Evolutionary conservation across 2,329 filamentous ascomycete genomes (phyloP).

Genomic region (Ophiostoma quercus): DNA sequence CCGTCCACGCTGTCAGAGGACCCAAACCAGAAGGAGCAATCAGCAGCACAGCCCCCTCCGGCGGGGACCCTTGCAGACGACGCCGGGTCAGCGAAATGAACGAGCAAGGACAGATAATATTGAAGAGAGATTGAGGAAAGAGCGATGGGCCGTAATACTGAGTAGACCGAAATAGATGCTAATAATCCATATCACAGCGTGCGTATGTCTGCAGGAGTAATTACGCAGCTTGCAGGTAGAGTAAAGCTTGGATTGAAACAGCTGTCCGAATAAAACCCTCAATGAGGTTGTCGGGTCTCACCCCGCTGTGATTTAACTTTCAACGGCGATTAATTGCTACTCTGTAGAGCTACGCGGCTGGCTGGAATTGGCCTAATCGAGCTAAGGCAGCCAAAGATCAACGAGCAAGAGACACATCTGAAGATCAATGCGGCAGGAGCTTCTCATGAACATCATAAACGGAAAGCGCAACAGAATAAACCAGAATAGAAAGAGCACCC

Average conservation of each 20-base stretch:
- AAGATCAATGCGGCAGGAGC: background rate
- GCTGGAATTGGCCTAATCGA: no score
- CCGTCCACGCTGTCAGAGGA: background rate
- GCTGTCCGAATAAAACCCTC: slow-evolving; percentile 10
- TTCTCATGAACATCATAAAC: background rate
- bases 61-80: slow-evolving; percentile 13
- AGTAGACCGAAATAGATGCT: background rate
- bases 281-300: slow-evolving; percentile 6
- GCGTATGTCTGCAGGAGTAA: background rate
- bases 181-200: background rate
- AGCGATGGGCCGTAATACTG: background rate
- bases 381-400: background rate
- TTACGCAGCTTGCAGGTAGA: slow-evolving; percentile 1
- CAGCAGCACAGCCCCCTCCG: slow-evolving; percentile 16
- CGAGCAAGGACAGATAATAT: background rate
- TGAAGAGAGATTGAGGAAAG: background rate
- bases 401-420: background rate
- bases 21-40: slow-evolving; percentile 12
- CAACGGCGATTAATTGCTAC: background rate
- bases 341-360: no score
- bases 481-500: background rate
- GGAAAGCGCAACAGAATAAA: background rate
- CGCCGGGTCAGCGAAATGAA: slow-evolving; percentile 1
- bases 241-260: background rate
- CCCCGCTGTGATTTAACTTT: slow-evolving; percentile 6